These are phyloP conservation scores for Torulaspora delbrueckii DNA, from an alignment of 805 yeast genomes.

Conservation along the genomic window DNA sequence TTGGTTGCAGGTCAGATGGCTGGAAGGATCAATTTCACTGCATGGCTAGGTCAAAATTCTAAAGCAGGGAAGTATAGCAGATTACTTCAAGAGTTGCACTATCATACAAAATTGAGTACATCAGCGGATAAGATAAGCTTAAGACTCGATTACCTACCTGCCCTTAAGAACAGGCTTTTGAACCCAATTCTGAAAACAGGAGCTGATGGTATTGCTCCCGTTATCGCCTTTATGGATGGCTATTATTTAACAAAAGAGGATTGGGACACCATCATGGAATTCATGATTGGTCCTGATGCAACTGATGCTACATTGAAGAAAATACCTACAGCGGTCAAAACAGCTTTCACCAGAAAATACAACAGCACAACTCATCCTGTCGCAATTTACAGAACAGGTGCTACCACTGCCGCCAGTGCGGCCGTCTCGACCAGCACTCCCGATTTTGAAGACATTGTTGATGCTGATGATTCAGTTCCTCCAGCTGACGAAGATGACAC, in stretches of 20 bases:
- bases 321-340: conserved; percentile 71
- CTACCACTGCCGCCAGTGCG: conserved; percentile 38
- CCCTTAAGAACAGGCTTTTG: conserved; percentile 51
- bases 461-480: conserved; percentile 32
- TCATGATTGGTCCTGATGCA: conserved; percentile 62
- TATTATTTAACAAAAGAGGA: conserved; percentile 87
- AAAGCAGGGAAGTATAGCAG: conserved; percentile 74
- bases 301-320: conserved; percentile 48
- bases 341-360: conserved; percentile 82
- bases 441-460: conserved; percentile 37
- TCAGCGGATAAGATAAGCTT: conserved; percentile 71
- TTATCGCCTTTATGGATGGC: conserved; percentile 71
- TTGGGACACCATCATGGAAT: conserved; percentile 83
- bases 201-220: conserved; percentile 58
- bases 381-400: conserved; percentile 73
- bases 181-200: conserved; percentile 54
- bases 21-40: conserved; percentile 71
- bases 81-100: conserved; percentile 77
- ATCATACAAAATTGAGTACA: conserved; percentile 77
- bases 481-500: conserved; percentile 29
- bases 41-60: conserved; percentile 88
- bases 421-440: conserved; percentile 25
- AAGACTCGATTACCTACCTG: conserved; percentile 70
- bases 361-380: conserved; percentile 76
- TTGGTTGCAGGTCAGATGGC: conserved; percentile 65